Evolutionary conservation across 2,329 filamentous ascomycete genomes (phyloP), one percentile per base, ranked within the genome.

Genomic region (Leptodontidium sp.): DNA sequence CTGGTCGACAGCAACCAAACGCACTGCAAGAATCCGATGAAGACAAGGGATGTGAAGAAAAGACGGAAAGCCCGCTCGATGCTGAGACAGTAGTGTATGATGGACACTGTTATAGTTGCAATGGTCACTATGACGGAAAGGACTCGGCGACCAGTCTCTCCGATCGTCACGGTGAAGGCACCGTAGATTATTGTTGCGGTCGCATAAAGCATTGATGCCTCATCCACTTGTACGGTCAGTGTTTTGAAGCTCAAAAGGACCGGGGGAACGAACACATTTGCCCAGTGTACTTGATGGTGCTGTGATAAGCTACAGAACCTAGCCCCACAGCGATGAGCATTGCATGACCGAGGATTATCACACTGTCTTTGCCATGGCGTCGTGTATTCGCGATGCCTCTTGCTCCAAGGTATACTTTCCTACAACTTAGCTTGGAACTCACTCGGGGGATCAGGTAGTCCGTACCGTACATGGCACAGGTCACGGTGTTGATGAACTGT

Each of bases 401-500:
- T 49, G 57, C 24, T 49, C 69, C 69, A 15, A 67, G 69, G 24
- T 64, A 69, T 5, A 68, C 67, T 71, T 59, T 40, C 43, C 7
- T n/a, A 32, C 8, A 61, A 17, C 8, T 50, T n/a, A 58, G 35
- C 26, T 11, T 12, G 7, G 26, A 38, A 8, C 40, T 38, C 26
- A 15, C n/a, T 47, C 12, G 15, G 26, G n/a, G 32, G 32, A 4
- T 45, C 15, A 53, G 43, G 32, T n/a, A 24, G 8, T 24, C 40
- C 75, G 35, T 78, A 85, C 83, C 78, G 71, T 84, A 86, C 11
- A 79, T 78, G 0, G 84, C 64, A 68, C 84, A 86, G 8, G 82
- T 85, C 57, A 85, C 68, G 1, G 84, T 82, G 70, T 85, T 86
- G 67, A 85, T 77, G 67, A 86, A 84, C 70, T 86, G 84, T 49